Evolutionary conservation across 2,329 filamentous ascomycete species (phyloP).

Genomic region (Penicillium janthinellum): DNA sequence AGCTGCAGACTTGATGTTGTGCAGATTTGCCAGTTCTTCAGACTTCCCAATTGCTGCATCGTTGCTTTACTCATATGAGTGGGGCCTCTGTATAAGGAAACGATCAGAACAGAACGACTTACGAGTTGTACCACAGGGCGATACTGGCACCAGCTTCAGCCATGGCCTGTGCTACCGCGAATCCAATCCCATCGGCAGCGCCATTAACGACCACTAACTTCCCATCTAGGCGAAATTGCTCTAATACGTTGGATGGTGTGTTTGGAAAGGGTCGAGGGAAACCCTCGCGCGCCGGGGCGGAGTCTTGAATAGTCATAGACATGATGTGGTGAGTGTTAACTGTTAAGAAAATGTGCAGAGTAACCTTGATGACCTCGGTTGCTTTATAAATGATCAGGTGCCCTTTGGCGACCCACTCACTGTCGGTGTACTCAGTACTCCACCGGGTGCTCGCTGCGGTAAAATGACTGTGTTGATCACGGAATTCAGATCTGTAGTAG

Average conservation of each 20-base stretch:
- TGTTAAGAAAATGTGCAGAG: not conserved
- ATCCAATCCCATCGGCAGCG: constrained; percentile 51
- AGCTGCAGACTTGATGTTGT: constrained; percentile 43
- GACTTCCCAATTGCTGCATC: constrained; percentile 41
- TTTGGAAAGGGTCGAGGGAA: constrained; percentile 44
- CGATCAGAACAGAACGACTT: constrained; percentile 6
- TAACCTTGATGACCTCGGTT: not conserved
- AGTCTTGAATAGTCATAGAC: constrained; percentile 44
- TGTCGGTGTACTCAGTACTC: not conserved
- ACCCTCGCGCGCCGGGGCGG: constrained; percentile 32
- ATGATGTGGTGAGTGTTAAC: constrained; percentile 29
- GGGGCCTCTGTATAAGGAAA: not conserved
- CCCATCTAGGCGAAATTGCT: constrained; percentile 48
- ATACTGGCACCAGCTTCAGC: constrained; percentile 50
- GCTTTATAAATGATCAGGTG: not conserved
- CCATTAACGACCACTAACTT: constrained; percentile 49
- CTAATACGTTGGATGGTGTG: constrained; percentile 47
- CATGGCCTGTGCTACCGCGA: constrained; percentile 49
- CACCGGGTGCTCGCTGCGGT: not conserved
- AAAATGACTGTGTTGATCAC: not conserved
- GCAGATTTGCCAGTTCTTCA: constrained; percentile 34
- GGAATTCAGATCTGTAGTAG: too few relatives aligned
- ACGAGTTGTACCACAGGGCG: constrained; percentile 46
- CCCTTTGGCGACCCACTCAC: not conserved
- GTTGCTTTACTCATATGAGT: constrained; percentile 26